Percentiles rank a stretch among this genome's conserved stretches.
These are phyloP conservation scores for Leonotis leonurus DNA, from an alignment of 257 asterid genomes.

Conservation along the genomic window DNA sequence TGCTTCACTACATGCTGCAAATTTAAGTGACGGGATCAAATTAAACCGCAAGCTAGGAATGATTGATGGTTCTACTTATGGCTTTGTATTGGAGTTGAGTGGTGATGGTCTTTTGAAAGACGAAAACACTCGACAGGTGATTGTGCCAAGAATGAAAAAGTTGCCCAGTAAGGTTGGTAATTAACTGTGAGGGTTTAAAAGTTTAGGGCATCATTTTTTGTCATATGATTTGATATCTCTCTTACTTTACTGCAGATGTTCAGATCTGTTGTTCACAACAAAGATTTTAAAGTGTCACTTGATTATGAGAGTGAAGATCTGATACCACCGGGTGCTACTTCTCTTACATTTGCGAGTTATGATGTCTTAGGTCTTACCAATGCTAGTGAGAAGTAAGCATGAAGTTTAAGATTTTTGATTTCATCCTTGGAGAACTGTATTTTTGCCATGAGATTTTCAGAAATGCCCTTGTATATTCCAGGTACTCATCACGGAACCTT, in stretches of 20 bases:
- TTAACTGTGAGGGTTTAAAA: slow-evolving; percentile 1
- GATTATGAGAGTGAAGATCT: slow-evolving; percentile 74
- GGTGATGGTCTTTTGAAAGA: slow-evolving; percentile 82
- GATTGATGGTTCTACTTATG: slow-evolving; percentile 92
- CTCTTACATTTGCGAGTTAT: slow-evolving; percentile 67
- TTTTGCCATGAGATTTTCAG: slow-evolving; percentile 16
- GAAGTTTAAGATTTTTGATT: slow-evolving; percentile 10
- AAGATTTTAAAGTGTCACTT: slow-evolving; percentile 89
- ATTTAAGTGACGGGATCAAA: slow-evolving; percentile 96
- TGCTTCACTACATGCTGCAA: slow-evolving; percentile 95
- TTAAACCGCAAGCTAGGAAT: slow-evolving; percentile 97
- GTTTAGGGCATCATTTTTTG: not conserved
- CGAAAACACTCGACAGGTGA: slow-evolving; percentile 72
- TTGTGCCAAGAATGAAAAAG: slow-evolving; percentile 91
- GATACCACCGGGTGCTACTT: slow-evolving; percentile 70
- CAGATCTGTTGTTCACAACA: slow-evolving; percentile 78
- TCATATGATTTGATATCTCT: slow-evolving; percentile 11
- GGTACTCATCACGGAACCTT: slow-evolving; percentile 86
- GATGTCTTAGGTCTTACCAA: slow-evolving; percentile 82
- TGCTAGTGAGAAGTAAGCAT: slow-evolving; percentile 66
- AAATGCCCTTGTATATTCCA: slow-evolving; percentile 18
- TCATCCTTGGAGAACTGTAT: slow-evolving; percentile 1
- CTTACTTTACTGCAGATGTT: slow-evolving; percentile 54
- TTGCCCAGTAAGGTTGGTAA: slow-evolving; percentile 96
- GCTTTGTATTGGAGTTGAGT: slow-evolving; percentile 66